phyloP scores from a whole-genome alignment of 129 eudicot genomes.

The Silybum marianum region DNA sequence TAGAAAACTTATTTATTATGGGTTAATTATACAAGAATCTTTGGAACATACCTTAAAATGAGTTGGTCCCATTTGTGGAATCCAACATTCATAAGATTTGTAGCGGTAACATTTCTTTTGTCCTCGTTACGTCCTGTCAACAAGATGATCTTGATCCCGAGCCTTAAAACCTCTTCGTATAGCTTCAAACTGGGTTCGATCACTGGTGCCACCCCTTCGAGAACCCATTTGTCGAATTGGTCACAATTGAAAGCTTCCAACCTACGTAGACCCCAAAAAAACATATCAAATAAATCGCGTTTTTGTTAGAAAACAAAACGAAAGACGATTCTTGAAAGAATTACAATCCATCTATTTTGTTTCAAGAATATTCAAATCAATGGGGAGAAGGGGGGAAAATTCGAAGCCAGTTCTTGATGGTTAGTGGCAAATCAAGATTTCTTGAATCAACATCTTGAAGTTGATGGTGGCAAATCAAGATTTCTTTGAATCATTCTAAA shows the following conservation, averaged over 20 bases:
- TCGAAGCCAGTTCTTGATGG: background rate
- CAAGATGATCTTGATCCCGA: constrained; percentile 76
- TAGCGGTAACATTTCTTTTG: constrained; percentile 52
- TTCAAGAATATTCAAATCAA: background rate
- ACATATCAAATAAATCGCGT: background rate
- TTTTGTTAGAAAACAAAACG: background rate
- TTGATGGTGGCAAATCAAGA: background rate
- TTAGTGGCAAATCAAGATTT: background rate
- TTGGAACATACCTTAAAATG: constrained; percentile 55
- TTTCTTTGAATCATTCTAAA: background rate
- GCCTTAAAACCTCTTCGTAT: constrained; percentile 58
- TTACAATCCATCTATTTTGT: background rate
- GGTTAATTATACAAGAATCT: background rate
- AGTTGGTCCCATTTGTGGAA: constrained; percentile 81
- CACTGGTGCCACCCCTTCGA: constrained; percentile 68
- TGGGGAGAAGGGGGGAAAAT: background rate
- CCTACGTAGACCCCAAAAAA: constrained; percentile 31
- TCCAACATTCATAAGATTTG: constrained; percentile 64
- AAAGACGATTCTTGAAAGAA: background rate
- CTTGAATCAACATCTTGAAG: background rate
- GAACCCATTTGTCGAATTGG: constrained; percentile 87
- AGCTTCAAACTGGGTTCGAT: constrained; percentile 74
- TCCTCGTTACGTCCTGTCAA: constrained; percentile 77
- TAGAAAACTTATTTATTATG: background rate
- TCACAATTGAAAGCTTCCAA: constrained; percentile 59